Evolutionary conservation across 1,139 yeast genomes (phyloP).

Genomic region (Candida neerlandica): DNA sequence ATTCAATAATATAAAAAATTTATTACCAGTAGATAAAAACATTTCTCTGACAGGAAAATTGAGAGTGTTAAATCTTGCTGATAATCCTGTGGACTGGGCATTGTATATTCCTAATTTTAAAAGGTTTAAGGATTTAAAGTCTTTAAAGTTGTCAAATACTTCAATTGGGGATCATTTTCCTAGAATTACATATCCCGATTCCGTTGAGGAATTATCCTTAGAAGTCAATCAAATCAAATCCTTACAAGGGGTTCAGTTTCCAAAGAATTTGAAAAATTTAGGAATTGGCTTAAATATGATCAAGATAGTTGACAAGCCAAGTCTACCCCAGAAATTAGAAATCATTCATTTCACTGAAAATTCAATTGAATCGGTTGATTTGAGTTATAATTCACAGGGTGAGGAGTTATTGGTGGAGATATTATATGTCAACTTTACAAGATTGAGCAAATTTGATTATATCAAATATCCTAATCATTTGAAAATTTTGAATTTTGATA

Average conservation of each 20-base stretch:
- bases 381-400: conserved; percentile 19
- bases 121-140: conserved; percentile 17
- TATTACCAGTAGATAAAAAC: conserved; percentile 5
- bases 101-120: conserved; percentile 10
- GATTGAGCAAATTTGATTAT: conserved; percentile 16
- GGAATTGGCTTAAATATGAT: conserved; percentile 28
- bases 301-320: conserved; percentile 15
- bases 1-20: conserved; percentile 19
- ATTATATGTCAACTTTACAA: conserved; percentile 24
- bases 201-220: conserved; percentile 21
- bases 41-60: conserved; percentile 14
- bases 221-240: conserved; percentile 26
- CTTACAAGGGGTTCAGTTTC: conserved; percentile 24
- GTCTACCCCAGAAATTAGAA: conserved; percentile 20
- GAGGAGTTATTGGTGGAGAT: conserved; percentile 20
- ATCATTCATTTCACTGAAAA: conserved; percentile 29
- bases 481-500: conserved; percentile 25
- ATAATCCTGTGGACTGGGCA: conserved; percentile 30
- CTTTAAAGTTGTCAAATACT: conserved; percentile 24
- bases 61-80: conserved; percentile 20
- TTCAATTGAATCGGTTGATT: conserved; percentile 19
- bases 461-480: conserved; percentile 21
- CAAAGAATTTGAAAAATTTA: conserved; percentile 20
- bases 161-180: conserved; percentile 19
- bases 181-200: conserved; percentile 21